These are phyloP conservation scores for Aspergillus leporis DNA, from an alignment of 495 filamentous ascomycete species.

Conservation along the genomic window DNA sequence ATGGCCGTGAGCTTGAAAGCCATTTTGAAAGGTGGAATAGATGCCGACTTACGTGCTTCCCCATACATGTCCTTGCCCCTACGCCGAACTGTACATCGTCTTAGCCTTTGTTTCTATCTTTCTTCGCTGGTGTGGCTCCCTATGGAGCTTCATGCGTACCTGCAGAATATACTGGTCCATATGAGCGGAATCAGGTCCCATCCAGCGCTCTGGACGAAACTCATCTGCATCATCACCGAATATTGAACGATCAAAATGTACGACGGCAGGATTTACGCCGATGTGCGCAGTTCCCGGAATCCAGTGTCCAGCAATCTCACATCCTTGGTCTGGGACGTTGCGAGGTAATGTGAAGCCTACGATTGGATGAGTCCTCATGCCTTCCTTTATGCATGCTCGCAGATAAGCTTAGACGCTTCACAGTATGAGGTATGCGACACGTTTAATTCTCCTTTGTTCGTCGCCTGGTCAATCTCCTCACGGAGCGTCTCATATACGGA, in stretches of 20 bases:
- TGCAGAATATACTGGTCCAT: no score
- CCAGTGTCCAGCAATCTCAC: slow-evolving; percentile 18
- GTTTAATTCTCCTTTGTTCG: slow-evolving; percentile 13
- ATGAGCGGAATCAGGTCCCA: slow-evolving; percentile 42
- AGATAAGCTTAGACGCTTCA: slow-evolving; percentile 42
- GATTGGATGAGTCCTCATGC: slow-evolving; percentile 26
- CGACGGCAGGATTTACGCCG: slow-evolving; percentile 29
- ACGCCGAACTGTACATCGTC: slow-evolving; percentile 14
- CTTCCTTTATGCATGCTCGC: slow-evolving; percentile 40
- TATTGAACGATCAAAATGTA: slow-evolving; percentile 35
- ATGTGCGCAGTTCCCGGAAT: slow-evolving; percentile 24
- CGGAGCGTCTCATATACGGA: slow-evolving; percentile 46
- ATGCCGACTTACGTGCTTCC: slow-evolving; percentile 18
- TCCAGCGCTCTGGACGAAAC: slow-evolving; percentile 56
- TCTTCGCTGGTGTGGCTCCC: background rate
- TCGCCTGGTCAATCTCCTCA: slow-evolving; percentile 52
- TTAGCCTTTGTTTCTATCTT: background rate
- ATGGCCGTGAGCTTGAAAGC: background rate
- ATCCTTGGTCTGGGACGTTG: slow-evolving; percentile 17
- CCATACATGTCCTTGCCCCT: slow-evolving; percentile 22
- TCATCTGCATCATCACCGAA: slow-evolving; percentile 52
- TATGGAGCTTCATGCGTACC: background rate
- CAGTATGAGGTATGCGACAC: slow-evolving; percentile 18
- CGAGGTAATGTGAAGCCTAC: slow-evolving; percentile 25
- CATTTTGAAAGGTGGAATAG: background rate